phyloP scores from a whole-genome alignment of 441 rosid genomes.

The Pelargonium cotyledonis region DNA sequence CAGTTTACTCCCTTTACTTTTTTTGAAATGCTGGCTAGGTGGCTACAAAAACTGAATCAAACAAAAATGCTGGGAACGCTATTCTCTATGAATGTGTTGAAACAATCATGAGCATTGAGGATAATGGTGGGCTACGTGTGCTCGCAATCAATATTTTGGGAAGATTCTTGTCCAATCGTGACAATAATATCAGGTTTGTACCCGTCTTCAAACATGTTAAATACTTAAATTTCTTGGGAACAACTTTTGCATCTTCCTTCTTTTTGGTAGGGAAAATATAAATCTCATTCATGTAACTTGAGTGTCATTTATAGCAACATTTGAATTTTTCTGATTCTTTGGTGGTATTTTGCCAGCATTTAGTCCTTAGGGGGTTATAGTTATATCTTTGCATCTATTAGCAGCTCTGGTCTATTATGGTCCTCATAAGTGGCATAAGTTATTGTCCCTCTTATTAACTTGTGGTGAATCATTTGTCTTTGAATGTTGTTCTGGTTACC shows the following conservation, averaged over 20 bases:
- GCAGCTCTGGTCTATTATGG: background rate
- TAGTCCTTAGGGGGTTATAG: background rate
- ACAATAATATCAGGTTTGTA: slow-evolving; percentile 88
- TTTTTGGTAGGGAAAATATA: background rate
- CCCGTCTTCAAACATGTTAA: background rate
- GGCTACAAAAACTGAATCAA: slow-evolving; percentile 97
- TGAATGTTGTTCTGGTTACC: background rate
- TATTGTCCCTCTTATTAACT: background rate
- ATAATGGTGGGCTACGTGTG: slow-evolving; percentile 91
- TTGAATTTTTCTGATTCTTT: background rate
- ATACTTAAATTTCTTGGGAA: background rate
- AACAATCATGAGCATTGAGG: slow-evolving; percentile 97
- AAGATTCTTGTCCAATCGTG: slow-evolving; percentile 94
- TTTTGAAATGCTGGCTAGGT: slow-evolving; percentile 49
- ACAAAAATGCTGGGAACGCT: slow-evolving; percentile 97
- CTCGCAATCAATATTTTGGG: slow-evolving; percentile 98
- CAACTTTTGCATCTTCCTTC: background rate
- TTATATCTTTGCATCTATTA: background rate
- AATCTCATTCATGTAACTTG: background rate
- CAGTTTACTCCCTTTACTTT: slow-evolving; percentile 13
- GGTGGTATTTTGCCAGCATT: background rate
- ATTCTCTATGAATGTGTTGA: slow-evolving; percentile 95
- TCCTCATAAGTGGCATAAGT: background rate
- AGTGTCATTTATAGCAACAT: background rate
- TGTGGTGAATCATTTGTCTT: background rate